Evolutionary conservation across 2,329 filamentous ascomycete genomes (phyloP).

Genomic region (Torrubiellomyces zombiae): DNA sequence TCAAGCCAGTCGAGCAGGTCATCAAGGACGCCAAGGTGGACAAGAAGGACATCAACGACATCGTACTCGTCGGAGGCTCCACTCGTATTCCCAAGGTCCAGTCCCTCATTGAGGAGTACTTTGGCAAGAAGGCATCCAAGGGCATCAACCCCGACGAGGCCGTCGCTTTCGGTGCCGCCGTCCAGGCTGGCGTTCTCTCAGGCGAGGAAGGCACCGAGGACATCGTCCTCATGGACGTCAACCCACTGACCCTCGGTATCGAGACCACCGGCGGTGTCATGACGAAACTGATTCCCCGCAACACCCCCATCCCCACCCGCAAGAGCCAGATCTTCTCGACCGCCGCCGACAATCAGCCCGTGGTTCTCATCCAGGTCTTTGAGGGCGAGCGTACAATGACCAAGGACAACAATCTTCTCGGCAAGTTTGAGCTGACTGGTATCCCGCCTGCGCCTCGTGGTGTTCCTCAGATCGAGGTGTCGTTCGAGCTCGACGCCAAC

Average conservation of each 20-base stretch:
- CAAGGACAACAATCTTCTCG: conserved; percentile 92
- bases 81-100: conserved; percentile 99
- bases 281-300: conserved; percentile 90
- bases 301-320: conserved; percentile 86
- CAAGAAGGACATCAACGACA: conserved; percentile 89
- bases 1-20: conserved; percentile 97
- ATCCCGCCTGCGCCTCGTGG: conserved; percentile 91
- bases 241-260: conserved; percentile 89
- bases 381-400: conserved; percentile 90
- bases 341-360: conserved; percentile 89
- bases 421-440: conserved; percentile 94
- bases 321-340: conserved; percentile 98
- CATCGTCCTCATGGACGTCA: conserved; percentile 91
- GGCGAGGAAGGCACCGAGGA: conserved; percentile 69
- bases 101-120: conserved; percentile 87
- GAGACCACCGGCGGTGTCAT: conserved; percentile 96
- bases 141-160: conserved; percentile 99
- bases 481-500: conserved; percentile 95
- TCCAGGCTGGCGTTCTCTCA: conserved; percentile 89
- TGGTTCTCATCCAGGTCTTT: conserved; percentile 87
- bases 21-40: conserved; percentile 96
- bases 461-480: conserved; percentile 95
- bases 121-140: conserved; percentile 94
- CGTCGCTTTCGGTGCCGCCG: conserved; percentile 92
- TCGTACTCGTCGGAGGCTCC: conserved; percentile 94